Conservation (phyloP, 2,329 filamentous ascomycete species). For the Penicillium brasilianum region DNA sequence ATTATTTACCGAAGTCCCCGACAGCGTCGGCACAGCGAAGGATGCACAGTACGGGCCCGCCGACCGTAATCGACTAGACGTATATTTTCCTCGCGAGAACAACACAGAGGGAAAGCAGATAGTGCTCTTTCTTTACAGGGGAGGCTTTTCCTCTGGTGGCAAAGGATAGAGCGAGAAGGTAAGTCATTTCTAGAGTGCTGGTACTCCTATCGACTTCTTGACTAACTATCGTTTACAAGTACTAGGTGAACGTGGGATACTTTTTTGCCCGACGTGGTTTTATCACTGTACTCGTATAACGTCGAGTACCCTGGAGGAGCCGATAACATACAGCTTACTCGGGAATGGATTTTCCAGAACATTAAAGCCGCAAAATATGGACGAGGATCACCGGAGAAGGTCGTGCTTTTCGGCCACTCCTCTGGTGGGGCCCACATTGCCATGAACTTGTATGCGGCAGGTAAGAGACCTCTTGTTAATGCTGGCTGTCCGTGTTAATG, state of each 20-base stretch:
- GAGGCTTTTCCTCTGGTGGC: not conserved
- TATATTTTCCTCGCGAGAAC: not conserved
- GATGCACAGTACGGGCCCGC: not conserved
- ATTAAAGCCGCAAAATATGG: not conserved
- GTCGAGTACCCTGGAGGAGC: not conserved
- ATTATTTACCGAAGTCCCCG: not conserved
- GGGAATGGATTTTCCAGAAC: not conserved
- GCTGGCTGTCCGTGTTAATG: not conserved
- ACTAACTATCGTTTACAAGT: not conserved
- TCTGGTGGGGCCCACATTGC: not conserved
- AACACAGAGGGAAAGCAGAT: not conserved
- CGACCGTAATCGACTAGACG: not conserved
- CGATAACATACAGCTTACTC: not conserved
- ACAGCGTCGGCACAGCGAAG: not conserved
- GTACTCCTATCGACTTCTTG: not conserved
- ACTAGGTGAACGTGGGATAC: not conserved
- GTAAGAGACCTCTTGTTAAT: not conserved
- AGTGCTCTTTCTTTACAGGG: not conserved
- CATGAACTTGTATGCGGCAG: not conserved
- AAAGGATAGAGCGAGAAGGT: not conserved
- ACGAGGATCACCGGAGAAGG: not conserved
- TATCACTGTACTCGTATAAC: not conserved
- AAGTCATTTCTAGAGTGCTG: not conserved
- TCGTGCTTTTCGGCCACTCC: not conserved
- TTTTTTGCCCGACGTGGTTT: not conserved